Evolutionary conservation across 805 yeast species (phyloP).

Genomic region (Blastobotrys chiropterorum): DNA sequence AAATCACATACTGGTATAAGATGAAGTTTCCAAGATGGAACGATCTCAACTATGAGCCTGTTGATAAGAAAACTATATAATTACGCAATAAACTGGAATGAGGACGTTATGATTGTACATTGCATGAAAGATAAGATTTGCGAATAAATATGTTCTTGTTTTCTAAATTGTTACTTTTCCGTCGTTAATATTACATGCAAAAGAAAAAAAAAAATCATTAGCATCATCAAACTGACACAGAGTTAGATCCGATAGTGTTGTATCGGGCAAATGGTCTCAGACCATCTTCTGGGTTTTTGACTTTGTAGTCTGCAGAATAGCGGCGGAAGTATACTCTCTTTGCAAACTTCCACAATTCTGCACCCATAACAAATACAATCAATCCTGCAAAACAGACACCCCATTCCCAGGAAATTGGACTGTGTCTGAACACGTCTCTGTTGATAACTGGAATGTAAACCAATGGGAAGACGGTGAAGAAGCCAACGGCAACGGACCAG

Average conservation of each 20-base stretch:
- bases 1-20: slow-evolving; percentile 13
- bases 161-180: too few relatives aligned
- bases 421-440: slow-evolving; percentile 65
- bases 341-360: slow-evolving; percentile 60
- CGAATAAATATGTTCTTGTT: not conserved
- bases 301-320: not conserved
- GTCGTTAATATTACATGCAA: not conserved
- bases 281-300: slow-evolving; percentile 1
- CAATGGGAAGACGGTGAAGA: slow-evolving; percentile 69
- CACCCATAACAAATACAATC: slow-evolving; percentile 50
- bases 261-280: not conserved
- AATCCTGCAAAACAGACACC: slow-evolving; percentile 58
- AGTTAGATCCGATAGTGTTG: not conserved
- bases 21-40: slow-evolving; percentile 9
- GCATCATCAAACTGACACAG: not conserved
- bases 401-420: slow-evolving; percentile 73
- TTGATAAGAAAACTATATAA: not conserved
- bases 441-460: slow-evolving; percentile 87
- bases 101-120: too few relatives aligned
- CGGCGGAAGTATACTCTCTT: slow-evolving; percentile 52
- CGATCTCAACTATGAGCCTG: slow-evolving; percentile 1
- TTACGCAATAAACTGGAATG: too few relatives aligned
- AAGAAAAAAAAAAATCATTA: not conserved
- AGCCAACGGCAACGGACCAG: slow-evolving; percentile 73
- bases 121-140: too few relatives aligned